These are phyloP conservation scores for Mycena kentingensis DNA, from an alignment of 768 basidiomycete species.

Conservation along the genomic window DNA sequence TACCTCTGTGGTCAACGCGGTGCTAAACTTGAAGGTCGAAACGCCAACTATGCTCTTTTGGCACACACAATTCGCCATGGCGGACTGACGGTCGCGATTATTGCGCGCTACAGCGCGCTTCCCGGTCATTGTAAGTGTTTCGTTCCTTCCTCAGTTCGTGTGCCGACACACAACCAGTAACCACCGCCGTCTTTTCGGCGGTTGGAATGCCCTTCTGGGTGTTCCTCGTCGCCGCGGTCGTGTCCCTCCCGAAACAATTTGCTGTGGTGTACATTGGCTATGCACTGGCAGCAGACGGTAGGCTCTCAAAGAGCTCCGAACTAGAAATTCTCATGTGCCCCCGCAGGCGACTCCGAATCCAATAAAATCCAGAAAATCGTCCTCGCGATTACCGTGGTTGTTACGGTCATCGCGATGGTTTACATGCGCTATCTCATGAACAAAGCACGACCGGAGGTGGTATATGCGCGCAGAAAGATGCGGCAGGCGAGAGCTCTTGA, in stretches of 20 bases:
- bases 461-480: conserved; percentile 26
- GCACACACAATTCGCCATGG: conserved; percentile 43
- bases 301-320: neutral
- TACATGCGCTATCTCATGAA: conserved; percentile 43
- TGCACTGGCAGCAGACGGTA: conserved; percentile 11
- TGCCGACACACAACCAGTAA: conserved; percentile 25
- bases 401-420: conserved; percentile 40
- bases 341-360: conserved; percentile 8
- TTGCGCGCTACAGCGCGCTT: conserved; percentile 34
- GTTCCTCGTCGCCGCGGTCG: conserved; percentile 41
- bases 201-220: conserved; percentile 43
- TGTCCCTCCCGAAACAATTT: conserved; percentile 47
- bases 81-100: conserved; percentile 40
- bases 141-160: neutral
- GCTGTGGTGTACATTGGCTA: conserved; percentile 48
- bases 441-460: conserved; percentile 15
- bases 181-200: conserved; percentile 42
- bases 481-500: conserved; percentile 20
- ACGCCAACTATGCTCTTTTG: conserved; percentile 40
- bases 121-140: conserved; percentile 36
- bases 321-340: neutral
- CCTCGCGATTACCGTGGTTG: conserved; percentile 36
- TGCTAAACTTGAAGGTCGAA: conserved; percentile 36
- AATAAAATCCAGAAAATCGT: conserved; percentile 41
- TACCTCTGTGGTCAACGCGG: conserved; percentile 39